These are phyloP conservation scores for Boletus speciosus DNA, from an alignment of 768 basidiomycete genomes.

Conservation along the genomic window DNA sequence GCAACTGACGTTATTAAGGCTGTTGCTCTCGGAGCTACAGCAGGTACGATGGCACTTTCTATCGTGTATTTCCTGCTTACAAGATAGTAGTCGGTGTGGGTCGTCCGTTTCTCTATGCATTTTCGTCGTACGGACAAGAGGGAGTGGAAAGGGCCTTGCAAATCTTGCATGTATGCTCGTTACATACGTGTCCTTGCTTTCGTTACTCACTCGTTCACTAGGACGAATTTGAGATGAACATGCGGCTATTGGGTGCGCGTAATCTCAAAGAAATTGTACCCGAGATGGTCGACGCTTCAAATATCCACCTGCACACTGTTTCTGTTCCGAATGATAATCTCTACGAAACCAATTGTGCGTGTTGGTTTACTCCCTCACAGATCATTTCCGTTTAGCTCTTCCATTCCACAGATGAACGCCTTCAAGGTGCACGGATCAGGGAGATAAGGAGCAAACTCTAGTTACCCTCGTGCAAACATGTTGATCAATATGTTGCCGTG, in stretches of 20 bases:
- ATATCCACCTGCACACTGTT: constrained; percentile 61
- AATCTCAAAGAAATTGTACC: constrained; percentile 77
- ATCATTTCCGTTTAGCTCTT: not conserved
- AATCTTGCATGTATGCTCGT: constrained; percentile 59
- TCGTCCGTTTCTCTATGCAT: constrained; percentile 84
- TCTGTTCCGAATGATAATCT: constrained; percentile 70
- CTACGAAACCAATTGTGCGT: constrained; percentile 79
- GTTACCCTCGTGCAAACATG: not conserved
- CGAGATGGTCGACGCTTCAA: constrained; percentile 85
- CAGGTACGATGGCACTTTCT: constrained; percentile 41
- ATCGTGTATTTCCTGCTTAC: constrained; percentile 8
- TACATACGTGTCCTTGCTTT: not conserved
- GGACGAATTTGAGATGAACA: constrained; percentile 99
- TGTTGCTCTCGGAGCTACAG: constrained; percentile 84
- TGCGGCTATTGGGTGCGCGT: constrained; percentile 85
- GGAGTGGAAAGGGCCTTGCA: constrained; percentile 82
- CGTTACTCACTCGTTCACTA: constrained; percentile 29
- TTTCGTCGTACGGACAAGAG: constrained; percentile 82
- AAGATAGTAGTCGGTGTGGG: constrained; percentile 65
- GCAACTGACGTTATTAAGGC: constrained; percentile 91
- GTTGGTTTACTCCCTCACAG: not conserved
- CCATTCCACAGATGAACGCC: constrained; percentile 38
- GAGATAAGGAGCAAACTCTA: constrained; percentile 39
- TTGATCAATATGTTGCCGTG: not conserved
- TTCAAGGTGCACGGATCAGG: constrained; percentile 42